These are phyloP conservation scores for Hypericum androsaemum DNA, from an alignment of 345 rosid genomes.

Conservation along the genomic window DNA sequence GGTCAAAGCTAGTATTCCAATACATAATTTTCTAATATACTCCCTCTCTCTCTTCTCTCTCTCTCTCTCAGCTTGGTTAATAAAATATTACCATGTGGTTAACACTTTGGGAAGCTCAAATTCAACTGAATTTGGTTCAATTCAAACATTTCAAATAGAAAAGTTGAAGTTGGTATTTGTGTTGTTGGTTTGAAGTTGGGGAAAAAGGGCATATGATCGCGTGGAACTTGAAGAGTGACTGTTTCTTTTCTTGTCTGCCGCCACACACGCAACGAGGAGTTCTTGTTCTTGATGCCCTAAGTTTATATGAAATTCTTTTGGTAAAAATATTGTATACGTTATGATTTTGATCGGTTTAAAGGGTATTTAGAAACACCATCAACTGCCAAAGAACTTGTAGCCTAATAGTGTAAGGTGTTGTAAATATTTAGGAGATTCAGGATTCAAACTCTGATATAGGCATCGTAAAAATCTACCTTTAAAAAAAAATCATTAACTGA, in stretches of 20 bases:
- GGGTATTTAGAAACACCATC: too few species aligned
- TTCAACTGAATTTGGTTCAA: constrained; percentile 1
- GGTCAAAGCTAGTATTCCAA: constrained; percentile 32
- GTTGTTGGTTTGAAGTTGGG: not conserved
- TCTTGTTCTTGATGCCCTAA: constrained; percentile 19
- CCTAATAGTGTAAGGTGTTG: too few species aligned
- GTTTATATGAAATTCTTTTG: too few species aligned
- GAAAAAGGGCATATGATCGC: constrained; percentile 23
- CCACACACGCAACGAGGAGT: constrained; percentile 46
- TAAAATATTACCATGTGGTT: constrained; percentile 13
- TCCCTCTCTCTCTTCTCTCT: not conserved
- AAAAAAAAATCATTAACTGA: too few species aligned
- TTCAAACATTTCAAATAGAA: constrained; percentile 12
- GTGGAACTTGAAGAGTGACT: constrained; percentile 34
- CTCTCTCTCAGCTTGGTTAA: not conserved
- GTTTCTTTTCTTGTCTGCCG: constrained; percentile 33
- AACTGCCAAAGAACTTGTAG: too few species aligned
- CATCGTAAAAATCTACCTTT: too few species aligned
- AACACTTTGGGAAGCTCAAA: constrained; percentile 24
- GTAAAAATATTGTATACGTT: too few species aligned
- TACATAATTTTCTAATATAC: not conserved
- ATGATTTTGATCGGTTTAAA: too few species aligned
- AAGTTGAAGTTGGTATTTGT: constrained; percentile 3
- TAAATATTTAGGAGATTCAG: too few species aligned
- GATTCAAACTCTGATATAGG: too few species aligned